phyloP scores from a whole-genome alignment of 306 rosid genomes.

The Castanea mollissima region DNA sequence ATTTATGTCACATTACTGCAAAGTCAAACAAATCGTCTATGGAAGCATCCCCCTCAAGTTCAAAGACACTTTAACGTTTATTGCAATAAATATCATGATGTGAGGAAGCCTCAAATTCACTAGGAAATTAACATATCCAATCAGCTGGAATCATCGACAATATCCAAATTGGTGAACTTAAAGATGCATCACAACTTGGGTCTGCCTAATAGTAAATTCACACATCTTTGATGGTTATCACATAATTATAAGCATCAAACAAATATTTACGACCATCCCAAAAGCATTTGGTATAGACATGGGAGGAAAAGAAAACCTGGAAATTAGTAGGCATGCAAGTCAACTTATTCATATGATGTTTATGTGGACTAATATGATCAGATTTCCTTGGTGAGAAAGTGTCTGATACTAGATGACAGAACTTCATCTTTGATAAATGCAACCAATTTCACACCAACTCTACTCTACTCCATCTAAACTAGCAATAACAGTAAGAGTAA shows the following conservation, averaged over 20 bases:
- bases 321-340: constrained; percentile 37
- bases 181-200: constrained; percentile 33
- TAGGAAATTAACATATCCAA: constrained; percentile 62
- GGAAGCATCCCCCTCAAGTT: constrained; percentile 83
- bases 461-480: no score
- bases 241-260: constrained; percentile 8
- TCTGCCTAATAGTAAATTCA: constrained; percentile 60
- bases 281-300: background rate
- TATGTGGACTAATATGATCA: constrained; percentile 27
- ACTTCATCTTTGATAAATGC: constrained; percentile 75
- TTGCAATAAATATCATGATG: constrained; percentile 33
- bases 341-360: constrained; percentile 24
- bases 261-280: no score
- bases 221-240: constrained; percentile 17
- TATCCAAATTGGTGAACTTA: constrained; percentile 55
- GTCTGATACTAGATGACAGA: constrained; percentile 72
- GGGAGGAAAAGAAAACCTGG: constrained; percentile 27
- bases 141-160: constrained; percentile 56
- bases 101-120: constrained; percentile 40
- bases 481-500: no score
- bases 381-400: constrained; percentile 36
- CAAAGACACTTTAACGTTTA: constrained; percentile 76
- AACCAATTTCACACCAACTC: background rate
- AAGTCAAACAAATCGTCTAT: constrained; percentile 67
- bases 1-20: background rate